Conservation (phyloP, 2,329 filamentous ascomycete species). For the Calonectria pauciramosa region DNA sequence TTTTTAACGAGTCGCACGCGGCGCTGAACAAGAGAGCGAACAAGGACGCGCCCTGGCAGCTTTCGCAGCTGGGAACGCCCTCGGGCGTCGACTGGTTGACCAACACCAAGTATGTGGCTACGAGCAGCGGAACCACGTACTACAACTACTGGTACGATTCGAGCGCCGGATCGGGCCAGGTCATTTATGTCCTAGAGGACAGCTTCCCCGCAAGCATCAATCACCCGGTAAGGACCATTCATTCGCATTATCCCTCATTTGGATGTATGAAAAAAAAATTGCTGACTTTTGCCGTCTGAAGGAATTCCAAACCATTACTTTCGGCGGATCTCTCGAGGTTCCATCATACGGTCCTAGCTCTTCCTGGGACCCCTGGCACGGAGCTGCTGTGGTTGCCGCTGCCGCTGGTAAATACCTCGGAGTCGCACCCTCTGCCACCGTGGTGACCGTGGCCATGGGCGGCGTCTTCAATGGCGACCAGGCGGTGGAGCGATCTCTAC, state of each 20-base stretch:
- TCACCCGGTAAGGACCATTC: neutral
- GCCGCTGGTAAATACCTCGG: neutral
- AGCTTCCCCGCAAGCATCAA: neutral
- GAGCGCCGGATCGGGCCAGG: neutral
- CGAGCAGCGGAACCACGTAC: neutral
- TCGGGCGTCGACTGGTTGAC: neutral
- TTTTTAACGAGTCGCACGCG: neutral
- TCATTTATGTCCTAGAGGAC: neutral
- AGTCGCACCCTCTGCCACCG: neutral
- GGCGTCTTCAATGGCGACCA: neutral
- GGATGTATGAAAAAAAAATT: neutral
- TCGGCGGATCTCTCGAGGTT: neutral
- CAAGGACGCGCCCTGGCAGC: neutral
- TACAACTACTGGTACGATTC: conserved; percentile 5
- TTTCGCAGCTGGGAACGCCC: neutral
- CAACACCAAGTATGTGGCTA: neutral
- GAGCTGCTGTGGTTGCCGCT: neutral
- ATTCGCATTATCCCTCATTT: no score
- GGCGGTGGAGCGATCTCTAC: neutral
- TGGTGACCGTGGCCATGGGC: neutral
- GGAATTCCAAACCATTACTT: neutral
- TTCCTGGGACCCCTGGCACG: neutral
- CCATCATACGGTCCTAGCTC: neutral
- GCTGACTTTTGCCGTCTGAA: neutral
- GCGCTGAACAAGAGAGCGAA: neutral